A percentile compares a stretch with the other conserved stretches of the same genome.
These are phyloP conservation scores for Claviceps fusiformis DNA, from an alignment of 2,329 filamentous ascomycete species.

Conservation along the genomic window DNA sequence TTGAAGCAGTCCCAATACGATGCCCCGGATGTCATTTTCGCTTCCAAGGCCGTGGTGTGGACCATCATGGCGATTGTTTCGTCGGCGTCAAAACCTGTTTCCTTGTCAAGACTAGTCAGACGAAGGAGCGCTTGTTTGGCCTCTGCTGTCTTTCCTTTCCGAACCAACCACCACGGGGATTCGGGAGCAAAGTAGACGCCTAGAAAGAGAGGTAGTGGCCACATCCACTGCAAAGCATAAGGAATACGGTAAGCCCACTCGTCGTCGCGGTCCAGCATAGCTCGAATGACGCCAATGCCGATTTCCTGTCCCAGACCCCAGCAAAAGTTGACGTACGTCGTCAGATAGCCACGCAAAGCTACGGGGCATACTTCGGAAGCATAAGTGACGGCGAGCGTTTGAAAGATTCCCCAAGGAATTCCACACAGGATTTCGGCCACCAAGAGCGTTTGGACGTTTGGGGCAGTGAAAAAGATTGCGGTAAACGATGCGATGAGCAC, in stretches of 20 bases:
- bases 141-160: constrained; percentile 47
- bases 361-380: constrained; percentile 62
- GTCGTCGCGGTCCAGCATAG: constrained; percentile 50
- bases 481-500: constrained; percentile 42
- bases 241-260: constrained; percentile 59
- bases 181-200: constrained; percentile 57
- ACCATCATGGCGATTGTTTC: constrained; percentile 89
- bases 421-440: constrained; percentile 50
- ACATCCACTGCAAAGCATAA: constrained; percentile 66
- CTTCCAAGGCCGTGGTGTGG: constrained; percentile 71
- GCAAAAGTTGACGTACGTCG: constrained; percentile 65
- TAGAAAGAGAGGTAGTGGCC: constrained; percentile 53
- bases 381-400: constrained; percentile 48
- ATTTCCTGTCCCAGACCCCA: constrained; percentile 66
- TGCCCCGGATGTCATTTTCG: constrained; percentile 58
- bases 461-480: constrained; percentile 51
- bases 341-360: constrained; percentile 56
- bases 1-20: constrained; percentile 75
- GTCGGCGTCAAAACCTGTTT: constrained; percentile 64
- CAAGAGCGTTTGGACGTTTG: constrained; percentile 43
- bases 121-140: constrained; percentile 54
- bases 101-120: constrained; percentile 46
- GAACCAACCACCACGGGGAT: constrained; percentile 65
- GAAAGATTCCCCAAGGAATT: constrained; percentile 48
- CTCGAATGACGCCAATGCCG: constrained; percentile 58